Evolutionary conservation across 768 basidiomycete genomes (phyloP).

Genomic region (Collybia sordida): DNA sequence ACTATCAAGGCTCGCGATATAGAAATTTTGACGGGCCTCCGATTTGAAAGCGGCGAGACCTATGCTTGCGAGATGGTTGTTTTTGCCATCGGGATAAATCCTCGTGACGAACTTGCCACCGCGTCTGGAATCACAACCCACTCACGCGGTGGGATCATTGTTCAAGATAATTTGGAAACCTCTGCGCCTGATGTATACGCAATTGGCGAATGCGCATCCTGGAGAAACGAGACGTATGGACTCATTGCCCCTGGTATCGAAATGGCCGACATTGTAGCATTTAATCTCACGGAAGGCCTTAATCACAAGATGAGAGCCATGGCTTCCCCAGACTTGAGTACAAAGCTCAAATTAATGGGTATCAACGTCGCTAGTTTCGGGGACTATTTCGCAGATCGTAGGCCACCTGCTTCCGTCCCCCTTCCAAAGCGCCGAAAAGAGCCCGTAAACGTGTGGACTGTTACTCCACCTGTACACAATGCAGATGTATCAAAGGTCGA

Average conservation of each 20-base stretch:
- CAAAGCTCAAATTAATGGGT: constrained; percentile 58
- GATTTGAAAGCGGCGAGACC: constrained; percentile 44
- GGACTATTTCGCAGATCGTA: constrained; percentile 67
- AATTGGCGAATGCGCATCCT: constrained; percentile 75
- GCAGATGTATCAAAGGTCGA: constrained; percentile 19
- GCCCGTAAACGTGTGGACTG: background rate
- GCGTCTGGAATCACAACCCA: constrained; percentile 50
- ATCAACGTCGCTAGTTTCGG: constrained; percentile 66
- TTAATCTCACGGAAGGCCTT: constrained; percentile 62
- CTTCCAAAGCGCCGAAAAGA: background rate
- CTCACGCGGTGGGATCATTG: constrained; percentile 53
- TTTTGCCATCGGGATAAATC: constrained; percentile 68
- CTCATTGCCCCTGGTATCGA: constrained; percentile 74
- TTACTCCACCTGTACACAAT: background rate
- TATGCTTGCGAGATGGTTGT: constrained; percentile 56
- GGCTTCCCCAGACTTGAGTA: constrained; percentile 68
- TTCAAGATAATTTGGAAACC: constrained; percentile 57
- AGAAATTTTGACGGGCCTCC: constrained; percentile 45
- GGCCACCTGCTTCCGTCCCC: constrained; percentile 6
- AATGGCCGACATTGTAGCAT: constrained; percentile 75
- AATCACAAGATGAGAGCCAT: constrained; percentile 32
- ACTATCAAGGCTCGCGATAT: constrained; percentile 11
- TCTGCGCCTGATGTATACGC: constrained; percentile 63
- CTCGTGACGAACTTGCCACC: constrained; percentile 67
- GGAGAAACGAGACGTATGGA: constrained; percentile 68